A percentile compares a stretch with the other conserved stretches of the same genome.
phyloP scores from a whole-genome alignment of 495 filamentous ascomycete genomes.

The Penicillium angulare region DNA sequence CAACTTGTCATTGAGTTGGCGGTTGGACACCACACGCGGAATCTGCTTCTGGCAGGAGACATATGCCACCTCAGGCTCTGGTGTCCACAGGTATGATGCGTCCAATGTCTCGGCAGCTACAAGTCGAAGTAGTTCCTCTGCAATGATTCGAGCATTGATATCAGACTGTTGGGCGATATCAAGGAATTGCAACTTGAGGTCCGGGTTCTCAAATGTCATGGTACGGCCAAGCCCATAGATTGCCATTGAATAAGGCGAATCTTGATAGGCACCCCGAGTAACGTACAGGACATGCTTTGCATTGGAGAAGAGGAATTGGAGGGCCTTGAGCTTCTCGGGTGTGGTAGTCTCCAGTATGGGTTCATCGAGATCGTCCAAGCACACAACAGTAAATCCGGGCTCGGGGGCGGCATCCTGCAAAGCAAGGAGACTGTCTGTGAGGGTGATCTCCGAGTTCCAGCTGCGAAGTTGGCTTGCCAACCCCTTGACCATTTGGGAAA shows the following conservation, averaged over 20 bases:
- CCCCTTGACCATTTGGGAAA: neutral
- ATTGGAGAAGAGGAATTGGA: neutral
- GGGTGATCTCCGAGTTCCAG: too few relatives aligned
- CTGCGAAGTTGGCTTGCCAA: too few relatives aligned
- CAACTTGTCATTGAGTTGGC: neutral
- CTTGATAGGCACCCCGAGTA: neutral
- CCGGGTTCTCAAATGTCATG: neutral
- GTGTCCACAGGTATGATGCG: neutral
- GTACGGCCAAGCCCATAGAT: neutral
- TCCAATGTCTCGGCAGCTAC: neutral
- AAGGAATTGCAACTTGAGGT: neutral
- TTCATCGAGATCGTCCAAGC: neutral
- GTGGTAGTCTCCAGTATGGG: neutral
- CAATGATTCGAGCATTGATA: neutral
- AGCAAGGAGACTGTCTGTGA: too few relatives aligned
- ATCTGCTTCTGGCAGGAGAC: neutral
- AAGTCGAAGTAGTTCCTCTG: neutral
- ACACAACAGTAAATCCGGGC: too few relatives aligned
- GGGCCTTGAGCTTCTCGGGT: neutral
- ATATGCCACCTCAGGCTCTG: neutral
- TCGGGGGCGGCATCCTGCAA: too few relatives aligned
- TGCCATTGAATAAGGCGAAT: neutral
- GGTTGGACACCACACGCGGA: neutral
- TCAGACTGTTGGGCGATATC: neutral
- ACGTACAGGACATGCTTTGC: neutral